Base-by-base conservation (phyloP, 2,329 filamentous ascomycete genomes). In the Fusarium buxicola region DNA sequence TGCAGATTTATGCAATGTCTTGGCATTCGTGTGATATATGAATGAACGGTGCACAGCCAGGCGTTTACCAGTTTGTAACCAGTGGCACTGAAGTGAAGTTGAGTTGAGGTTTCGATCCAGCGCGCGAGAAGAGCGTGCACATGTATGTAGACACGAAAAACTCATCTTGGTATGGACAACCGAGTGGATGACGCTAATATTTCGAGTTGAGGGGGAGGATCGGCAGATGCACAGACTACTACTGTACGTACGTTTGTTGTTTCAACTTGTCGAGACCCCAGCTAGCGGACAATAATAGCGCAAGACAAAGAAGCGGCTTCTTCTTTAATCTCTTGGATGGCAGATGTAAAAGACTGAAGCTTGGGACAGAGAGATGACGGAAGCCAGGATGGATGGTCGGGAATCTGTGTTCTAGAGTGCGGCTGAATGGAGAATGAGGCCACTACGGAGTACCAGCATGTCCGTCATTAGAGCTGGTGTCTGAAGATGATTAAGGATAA, bases 201-300 rank as follows among this genome's bases (percentile, higher is more conserved):
- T 27, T 21, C 25, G 28, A 24, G 39, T 36, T 18, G 38, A 21
- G 46, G 44, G 55, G 46, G 53, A 58, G 32, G 64, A 68, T 69
- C 62, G 45, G 39, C 55, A 44, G 32, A 67, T 55, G 60, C 57
- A 64, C 47, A 56, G 60, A 51, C 60, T 52, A 40, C n/a, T n/a
- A n/a, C n/a, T n/a, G n/a, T n/a, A n/a, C n/a, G n/a, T n/a, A n/a
- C 55, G 55, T 44, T 55, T 51, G 38, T 47, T 43, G 68, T 69
- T 70, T 70, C 68, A 65, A 63, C 60, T 68, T 55, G 50, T 66
- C 60, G 63, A 58, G 52, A 51, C 55, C 63, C 62, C 55, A 45
- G 41, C 41, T 64, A 64, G 70, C 49, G 63, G 57, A 54, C 43
- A 60, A 48, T 11, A 55, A 50, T 68, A 53, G 54, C 39, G 50